A percentile compares a stretch with the other conserved stretches of the same genome.
phyloP scores from a whole-genome alignment of 352 stramenopile species.

The Globisporangium paddicum region DNA sequence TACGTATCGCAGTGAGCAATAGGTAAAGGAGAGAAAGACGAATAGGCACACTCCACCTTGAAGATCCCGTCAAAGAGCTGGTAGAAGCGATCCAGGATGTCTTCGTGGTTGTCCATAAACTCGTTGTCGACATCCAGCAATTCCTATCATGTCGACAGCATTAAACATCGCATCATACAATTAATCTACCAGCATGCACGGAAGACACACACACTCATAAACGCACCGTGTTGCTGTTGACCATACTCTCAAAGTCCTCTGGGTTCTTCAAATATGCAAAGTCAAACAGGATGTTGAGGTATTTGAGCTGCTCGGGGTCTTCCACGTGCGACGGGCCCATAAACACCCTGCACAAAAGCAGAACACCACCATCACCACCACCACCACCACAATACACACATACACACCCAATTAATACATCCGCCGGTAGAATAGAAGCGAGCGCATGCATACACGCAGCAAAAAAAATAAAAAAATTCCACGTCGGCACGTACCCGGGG shows the following conservation, averaged over 20 bases:
- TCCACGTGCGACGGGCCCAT: slow-evolving; percentile 83
- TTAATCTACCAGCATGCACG: not conserved
- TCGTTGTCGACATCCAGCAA: slow-evolving; percentile 90
- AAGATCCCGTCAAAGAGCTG: slow-evolving; percentile 88
- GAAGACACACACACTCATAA: not conserved
- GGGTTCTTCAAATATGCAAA: slow-evolving; percentile 94
- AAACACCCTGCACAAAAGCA: slow-evolving; percentile 56
- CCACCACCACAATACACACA: no score
- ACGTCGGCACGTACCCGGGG: slow-evolving; percentile 42
- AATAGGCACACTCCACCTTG: slow-evolving; percentile 34
- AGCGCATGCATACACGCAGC: not conserved
- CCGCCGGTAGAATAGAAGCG: no score
- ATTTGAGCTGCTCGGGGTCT: slow-evolving; percentile 88
- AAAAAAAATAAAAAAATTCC: not conserved
- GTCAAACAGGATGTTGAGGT: slow-evolving; percentile 93
- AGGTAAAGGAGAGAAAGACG: not conserved
- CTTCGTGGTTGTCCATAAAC: slow-evolving; percentile 88
- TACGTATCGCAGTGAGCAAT: not conserved
- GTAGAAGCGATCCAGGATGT: slow-evolving; percentile 87
- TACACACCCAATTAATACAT: no score
- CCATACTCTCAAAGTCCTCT: slow-evolving; percentile 92
- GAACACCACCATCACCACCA: not conserved
- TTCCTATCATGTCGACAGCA: slow-evolving; percentile 28
- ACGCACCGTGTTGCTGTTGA: slow-evolving; percentile 87
- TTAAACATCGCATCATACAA: not conserved